Evolutionary conservation across 1,284 basidiomycete genomes (phyloP).

Genomic region (Ganoderma resinaceum): DNA sequence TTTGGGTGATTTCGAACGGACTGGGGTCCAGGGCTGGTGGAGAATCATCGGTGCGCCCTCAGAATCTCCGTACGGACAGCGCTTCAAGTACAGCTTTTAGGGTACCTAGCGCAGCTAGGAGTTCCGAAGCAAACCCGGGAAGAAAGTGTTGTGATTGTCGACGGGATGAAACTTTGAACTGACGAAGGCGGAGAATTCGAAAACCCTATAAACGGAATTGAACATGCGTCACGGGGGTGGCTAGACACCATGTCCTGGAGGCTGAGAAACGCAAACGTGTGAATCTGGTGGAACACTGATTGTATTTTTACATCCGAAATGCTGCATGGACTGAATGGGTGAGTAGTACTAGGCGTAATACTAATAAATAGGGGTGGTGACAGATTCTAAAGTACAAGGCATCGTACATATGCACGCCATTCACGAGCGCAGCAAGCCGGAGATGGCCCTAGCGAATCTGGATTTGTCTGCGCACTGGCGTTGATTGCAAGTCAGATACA

Average conservation of each 20-base stretch:
- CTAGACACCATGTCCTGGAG: background rate
- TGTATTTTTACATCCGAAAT: background rate
- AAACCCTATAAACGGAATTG: background rate
- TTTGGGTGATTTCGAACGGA: background rate
- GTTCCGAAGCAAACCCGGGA: background rate
- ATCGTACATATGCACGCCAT: conserved; percentile 14
- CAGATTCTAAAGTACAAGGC: background rate
- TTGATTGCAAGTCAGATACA: background rate
- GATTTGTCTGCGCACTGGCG: background rate
- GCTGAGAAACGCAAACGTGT: background rate
- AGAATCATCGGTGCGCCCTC: background rate
- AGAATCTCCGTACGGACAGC: background rate
- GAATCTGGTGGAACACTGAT: no score
- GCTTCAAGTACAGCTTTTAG: background rate
- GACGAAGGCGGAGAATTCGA: background rate
- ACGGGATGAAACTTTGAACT: background rate
- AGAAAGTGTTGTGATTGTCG: background rate
- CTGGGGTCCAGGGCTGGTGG: background rate
- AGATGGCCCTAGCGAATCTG: background rate
- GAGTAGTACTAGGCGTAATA: background rate
- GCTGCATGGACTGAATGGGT: background rate
- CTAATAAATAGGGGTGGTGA: background rate
- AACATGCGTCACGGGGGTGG: background rate
- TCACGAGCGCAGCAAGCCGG: conserved; percentile 23
- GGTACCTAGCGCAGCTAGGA: background rate